Base-by-base conservation (phyloP, 148 eudicot species). In the Dianthus caryophyllus region DNA sequence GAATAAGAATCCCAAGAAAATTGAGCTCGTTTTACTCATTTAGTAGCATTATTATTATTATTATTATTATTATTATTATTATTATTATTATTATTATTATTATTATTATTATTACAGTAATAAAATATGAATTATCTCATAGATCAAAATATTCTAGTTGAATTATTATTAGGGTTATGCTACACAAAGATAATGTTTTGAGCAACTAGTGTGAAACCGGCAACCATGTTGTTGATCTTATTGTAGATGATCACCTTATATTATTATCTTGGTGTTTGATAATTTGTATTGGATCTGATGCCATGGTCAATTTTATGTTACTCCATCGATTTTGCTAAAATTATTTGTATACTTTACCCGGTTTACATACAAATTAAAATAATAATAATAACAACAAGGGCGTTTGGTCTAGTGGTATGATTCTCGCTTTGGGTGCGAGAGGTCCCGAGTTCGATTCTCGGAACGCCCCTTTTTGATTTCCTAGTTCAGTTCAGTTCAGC, bases 331-430 rank as follows among this genome's bases (percentile, higher is more conserved):
- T 33, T 33, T 33, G 3, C 4, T 33, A n/a, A n/a, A n/a, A n/a
- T n/a, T n/a, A n/a, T n/a, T n/a, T n/a, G n/a, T n/a, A n/a, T n/a
- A n/a, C n/a, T n/a, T n/a, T n/a, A n/a, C n/a, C n/a, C n/a, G n/a
- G n/a, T n/a, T n/a, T n/a, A n/a, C n/a, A n/a, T n/a, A n/a, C n/a
- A n/a, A n/a, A n/a, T n/a, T n/a, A n/a, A n/a, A n/a, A n/a, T n/a
- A n/a, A n/a, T n/a, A n/a, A n/a, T n/a, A n/a, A n/a, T n/a, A n/a
- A n/a, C n/a, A n/a, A n/a, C n/a, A n/a, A n/a, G 80, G 80, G 80
- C 76, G 56, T 77, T 77, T 77, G 80, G 80, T 77, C 77, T 77
- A 77, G 76, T 77, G 80, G 80, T 77, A 77, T 77, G 80, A 77
- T 77, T 68, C 76, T 77, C 55, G 76, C 80, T 77, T 77, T 77